Evolutionary conservation across 2,329 filamentous ascomycete species (phyloP).

Genomic region (Hypoxylon sp.): DNA sequence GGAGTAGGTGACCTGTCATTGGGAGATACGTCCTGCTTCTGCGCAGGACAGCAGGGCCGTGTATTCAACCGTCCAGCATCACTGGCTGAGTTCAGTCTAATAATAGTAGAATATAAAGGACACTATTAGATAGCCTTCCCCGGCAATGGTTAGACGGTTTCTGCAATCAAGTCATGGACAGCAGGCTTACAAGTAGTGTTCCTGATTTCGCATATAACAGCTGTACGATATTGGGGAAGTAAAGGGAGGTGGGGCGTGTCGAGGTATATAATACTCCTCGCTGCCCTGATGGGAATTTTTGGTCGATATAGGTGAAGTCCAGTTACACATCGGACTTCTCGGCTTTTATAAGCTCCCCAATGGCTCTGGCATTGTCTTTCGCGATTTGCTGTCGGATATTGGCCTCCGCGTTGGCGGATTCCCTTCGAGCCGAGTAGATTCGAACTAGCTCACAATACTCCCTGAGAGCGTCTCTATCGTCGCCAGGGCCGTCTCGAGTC

Average conservation of each 20-base stretch:
- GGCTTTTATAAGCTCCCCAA: conserved; percentile 64
- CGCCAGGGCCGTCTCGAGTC: conserved; percentile 63
- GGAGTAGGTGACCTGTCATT: background rate
- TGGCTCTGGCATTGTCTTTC: conserved; percentile 62
- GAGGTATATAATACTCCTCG: background rate
- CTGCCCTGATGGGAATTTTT: background rate
- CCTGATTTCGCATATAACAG: background rate
- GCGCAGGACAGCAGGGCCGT: background rate
- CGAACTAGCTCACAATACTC: conserved; percentile 72
- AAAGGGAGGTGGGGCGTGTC: background rate
- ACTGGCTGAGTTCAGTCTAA: background rate
- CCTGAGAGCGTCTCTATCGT: conserved; percentile 69
- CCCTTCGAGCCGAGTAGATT: conserved; percentile 53
- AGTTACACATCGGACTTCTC: conserved; percentile 36
- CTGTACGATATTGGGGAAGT: background rate
- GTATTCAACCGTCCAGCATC: background rate
- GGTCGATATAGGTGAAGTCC: background rate
- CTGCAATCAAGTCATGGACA: background rate
- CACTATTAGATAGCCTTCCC: background rate
- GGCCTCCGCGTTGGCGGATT: conserved; percentile 54
- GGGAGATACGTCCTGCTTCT: background rate
- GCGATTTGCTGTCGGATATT: conserved; percentile 60
- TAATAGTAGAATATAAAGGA: background rate
- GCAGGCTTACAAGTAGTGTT: background rate
- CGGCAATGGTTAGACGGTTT: background rate